Conservation (phyloP, 345 rosid species). For the Rhizophora apiculata region DNA sequence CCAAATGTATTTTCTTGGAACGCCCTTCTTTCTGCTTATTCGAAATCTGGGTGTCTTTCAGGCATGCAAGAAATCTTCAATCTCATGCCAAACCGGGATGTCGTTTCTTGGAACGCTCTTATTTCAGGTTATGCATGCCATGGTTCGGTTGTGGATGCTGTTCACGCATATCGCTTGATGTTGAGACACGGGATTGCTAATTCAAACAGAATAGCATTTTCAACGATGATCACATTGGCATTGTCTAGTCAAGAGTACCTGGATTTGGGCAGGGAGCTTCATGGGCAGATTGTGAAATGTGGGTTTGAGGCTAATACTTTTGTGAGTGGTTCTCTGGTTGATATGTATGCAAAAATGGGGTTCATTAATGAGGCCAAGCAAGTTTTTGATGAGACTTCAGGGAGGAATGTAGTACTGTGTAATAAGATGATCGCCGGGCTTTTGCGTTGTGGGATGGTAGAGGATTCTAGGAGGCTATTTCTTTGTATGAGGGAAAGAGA, state of each 20-base stretch:
- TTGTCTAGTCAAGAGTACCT: constrained; percentile 42
- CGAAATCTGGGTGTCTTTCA: constrained; percentile 55
- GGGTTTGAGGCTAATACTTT: constrained; percentile 59
- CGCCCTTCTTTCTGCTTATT: constrained; percentile 71
- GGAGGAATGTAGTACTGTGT: constrained; percentile 60
- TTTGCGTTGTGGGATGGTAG: constrained; percentile 59
- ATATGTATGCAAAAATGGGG: constrained; percentile 78
- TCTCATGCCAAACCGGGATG: constrained; percentile 60
- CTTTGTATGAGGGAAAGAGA: constrained; percentile 62
- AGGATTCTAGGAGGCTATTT: constrained; percentile 55
- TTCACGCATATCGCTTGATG: constrained; percentile 59
- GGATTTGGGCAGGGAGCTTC: constrained; percentile 65
- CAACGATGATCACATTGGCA: constrained; percentile 56
- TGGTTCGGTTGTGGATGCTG: constrained; percentile 48
- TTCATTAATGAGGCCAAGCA: constrained; percentile 52
- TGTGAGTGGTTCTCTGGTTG: constrained; percentile 72
- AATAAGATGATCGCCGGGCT: constrained; percentile 74
- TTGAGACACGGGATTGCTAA: constrained; percentile 45
- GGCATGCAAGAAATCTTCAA: constrained; percentile 49
- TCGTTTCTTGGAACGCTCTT: constrained; percentile 77
- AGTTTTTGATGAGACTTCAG: constrained; percentile 47
- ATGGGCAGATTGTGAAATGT: constrained; percentile 63
- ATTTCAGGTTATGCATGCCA: constrained; percentile 61
- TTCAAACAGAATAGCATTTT: constrained; percentile 69
- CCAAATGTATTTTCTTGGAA: constrained; percentile 81